These are phyloP conservation scores for Ophiostoma triangulosporum DNA, from an alignment of 2,329 filamentous ascomycete genomes.

Conservation along the genomic window DNA sequence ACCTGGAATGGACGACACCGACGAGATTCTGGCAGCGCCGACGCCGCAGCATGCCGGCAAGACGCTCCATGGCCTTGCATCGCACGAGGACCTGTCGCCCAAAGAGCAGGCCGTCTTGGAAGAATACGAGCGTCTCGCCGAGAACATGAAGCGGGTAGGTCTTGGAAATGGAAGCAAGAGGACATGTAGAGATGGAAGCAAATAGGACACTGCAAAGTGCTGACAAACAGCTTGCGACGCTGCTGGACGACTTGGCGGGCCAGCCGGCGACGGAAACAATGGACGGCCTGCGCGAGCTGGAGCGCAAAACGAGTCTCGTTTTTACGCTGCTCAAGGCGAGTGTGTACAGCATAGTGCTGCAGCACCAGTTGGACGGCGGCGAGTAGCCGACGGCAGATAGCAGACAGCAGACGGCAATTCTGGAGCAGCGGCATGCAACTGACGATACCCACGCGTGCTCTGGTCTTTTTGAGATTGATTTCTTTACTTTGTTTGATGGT, in stretches of 20 bases:
- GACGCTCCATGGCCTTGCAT: neutral
- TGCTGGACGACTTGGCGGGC: slow-evolving; percentile 50
- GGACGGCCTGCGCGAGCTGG: slow-evolving; percentile 73
- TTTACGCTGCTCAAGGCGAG: slow-evolving; percentile 95
- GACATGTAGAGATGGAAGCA: neutral
- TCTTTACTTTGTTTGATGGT: neutral
- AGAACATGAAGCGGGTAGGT: slow-evolving; percentile 77
- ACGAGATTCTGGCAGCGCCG: slow-evolving; percentile 7
- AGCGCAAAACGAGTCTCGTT: slow-evolving; percentile 87
- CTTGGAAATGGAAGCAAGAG: neutral
- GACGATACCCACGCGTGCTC: slow-evolving; percentile 13
- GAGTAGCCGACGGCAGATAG: slow-evolving; percentile 26
- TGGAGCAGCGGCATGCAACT: too few species aligned
- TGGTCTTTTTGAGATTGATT: neutral
- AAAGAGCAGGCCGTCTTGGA: slow-evolving; percentile 90
- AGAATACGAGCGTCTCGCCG: slow-evolving; percentile 76
- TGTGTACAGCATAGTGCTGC: slow-evolving; percentile 95
- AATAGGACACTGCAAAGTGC: neutral
- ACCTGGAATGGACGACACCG: slow-evolving; percentile 10
- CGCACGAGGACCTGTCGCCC: slow-evolving; percentile 46
- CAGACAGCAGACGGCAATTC: neutral
- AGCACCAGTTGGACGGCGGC: slow-evolving; percentile 83
- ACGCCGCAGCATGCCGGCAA: neutral
- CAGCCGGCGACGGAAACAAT: slow-evolving; percentile 69
- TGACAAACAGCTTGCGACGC: slow-evolving; percentile 37